Evolutionary conservation across 192 early-diverging fungal genomes (phyloP), one percentile per base, ranked within the genome.

Genomic region (Backusella liffmaniae): DNA sequence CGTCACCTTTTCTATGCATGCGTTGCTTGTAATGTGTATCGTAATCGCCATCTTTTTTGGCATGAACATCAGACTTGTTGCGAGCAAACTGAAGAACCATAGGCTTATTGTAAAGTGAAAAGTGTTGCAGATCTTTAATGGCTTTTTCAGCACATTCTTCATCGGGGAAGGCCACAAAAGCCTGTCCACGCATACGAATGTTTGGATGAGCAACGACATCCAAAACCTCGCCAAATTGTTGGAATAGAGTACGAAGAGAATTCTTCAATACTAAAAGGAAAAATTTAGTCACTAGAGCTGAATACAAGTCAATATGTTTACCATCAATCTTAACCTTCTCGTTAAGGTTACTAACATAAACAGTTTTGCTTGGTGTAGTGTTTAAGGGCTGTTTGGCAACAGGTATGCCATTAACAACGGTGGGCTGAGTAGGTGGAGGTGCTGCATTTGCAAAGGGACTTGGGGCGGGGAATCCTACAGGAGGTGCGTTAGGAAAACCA

Each of bases 101-200:
- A 9, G 94, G 95, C 71, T 96, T 92, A 35, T 84, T 91, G 73
- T 93, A 94, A 41, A 99, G 84, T 34, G 91, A 84, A 76, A 95
- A 94, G 2, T 92, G 92, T 72, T 99, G 93, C 5, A 96, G 87
- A 78, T 95, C 94, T 75, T 89, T 84, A 68, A 96, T 80, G 2
- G 98, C 96, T 59, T 88, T 91, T 30, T 82, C 77, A 1, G 97
- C 96, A 41, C 84, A 75, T 62, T 95, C 95, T 35, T 83, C 74
- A 29, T 90, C 80, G 73, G 90, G 87, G 80, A 94, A 98, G 0
- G 90, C 91, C 1, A 99, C 87, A 84, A 97, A 99, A 0, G 97
- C 98, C 79, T 99, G 98, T 18, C 98, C 98, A 72, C 95, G 89
- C 88, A 95, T 91, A 70, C 89, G 85, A 72, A 98, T 87, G 84